These are phyloP conservation scores for Juncus inflexus DNA, from an alignment of 176 grass and related monocot genomes.

Conservation along the genomic window DNA sequence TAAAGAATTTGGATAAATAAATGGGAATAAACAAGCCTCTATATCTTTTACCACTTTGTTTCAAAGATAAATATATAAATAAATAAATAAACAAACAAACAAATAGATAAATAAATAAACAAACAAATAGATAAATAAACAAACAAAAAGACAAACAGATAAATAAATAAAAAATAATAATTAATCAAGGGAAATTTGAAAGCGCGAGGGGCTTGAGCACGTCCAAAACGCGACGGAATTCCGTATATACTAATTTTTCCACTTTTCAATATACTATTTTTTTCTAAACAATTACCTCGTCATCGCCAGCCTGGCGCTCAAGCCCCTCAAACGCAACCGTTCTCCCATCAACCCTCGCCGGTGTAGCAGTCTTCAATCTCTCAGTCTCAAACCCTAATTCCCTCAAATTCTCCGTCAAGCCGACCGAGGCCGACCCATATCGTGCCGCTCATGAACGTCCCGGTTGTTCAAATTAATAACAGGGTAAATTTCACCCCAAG, in stretches of 20 bases:
- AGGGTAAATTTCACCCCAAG: neutral
- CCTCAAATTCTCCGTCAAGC: conserved; percentile 91
- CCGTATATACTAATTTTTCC: too few species aligned
- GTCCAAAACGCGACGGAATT: too few species aligned
- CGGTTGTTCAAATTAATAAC: too few species aligned
- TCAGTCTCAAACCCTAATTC: conserved; percentile 84
- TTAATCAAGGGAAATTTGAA: neutral
- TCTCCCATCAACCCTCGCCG: conserved; percentile 71
- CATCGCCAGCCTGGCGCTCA: conserved; percentile 89
- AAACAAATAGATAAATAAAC: neutral
- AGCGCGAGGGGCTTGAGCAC: too few species aligned
- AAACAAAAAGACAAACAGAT: neutral
- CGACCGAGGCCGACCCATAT: conserved; percentile 97
- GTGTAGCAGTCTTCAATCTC: conserved; percentile 87
- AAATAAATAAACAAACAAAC: neutral
- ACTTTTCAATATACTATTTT: neutral
- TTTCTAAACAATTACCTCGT: conserved; percentile 50
- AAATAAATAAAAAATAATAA: conserved; percentile 6
- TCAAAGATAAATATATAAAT: too few species aligned
- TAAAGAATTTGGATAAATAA: too few species aligned
- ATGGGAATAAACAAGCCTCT: too few species aligned
- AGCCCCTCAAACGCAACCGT: conserved; percentile 78
- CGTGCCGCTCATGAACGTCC: conserved; percentile 99
- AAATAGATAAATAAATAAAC: neutral
- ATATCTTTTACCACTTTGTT: too few species aligned